Conservation (phyloP, 2,329 filamentous ascomycete genomes). For the Clonostachys solani region DNA sequence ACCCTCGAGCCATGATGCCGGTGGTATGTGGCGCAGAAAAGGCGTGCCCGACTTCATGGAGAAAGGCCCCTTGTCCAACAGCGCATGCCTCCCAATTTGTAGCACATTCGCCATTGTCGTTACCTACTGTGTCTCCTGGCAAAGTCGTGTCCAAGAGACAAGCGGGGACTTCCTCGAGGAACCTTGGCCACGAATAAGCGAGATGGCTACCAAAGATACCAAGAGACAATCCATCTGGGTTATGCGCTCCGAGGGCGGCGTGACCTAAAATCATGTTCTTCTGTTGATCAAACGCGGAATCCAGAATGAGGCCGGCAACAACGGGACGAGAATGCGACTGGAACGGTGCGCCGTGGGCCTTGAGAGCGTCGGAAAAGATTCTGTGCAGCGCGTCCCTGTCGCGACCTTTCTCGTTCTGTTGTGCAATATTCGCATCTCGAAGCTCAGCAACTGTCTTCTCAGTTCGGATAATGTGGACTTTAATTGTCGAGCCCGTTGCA, state of each 20-base stretch:
- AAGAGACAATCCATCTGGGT: constrained; percentile 54
- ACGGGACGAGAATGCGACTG: constrained; percentile 44
- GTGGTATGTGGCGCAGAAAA: constrained; percentile 66
- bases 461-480: constrained; percentile 63
- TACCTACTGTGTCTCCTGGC: constrained; percentile 29
- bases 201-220: constrained; percentile 70
- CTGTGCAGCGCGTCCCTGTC: constrained; percentile 50
- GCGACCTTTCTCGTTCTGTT: constrained; percentile 54
- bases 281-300: constrained; percentile 61
- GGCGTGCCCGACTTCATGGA: constrained; percentile 68
- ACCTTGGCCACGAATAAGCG: constrained; percentile 66
- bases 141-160: constrained; percentile 35
- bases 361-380: constrained; percentile 36
- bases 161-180: constrained; percentile 59
- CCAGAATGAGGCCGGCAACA: constrained; percentile 66
- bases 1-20: constrained; percentile 56
- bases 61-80: constrained; percentile 62
- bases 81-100: constrained; percentile 40
- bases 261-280: constrained; percentile 59
- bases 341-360: constrained; percentile 29
- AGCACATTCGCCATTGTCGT: constrained; percentile 34
- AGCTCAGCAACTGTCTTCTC: constrained; percentile 65
- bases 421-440: constrained; percentile 57
- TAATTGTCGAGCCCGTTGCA: constrained; percentile 35
- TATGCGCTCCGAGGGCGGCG: constrained; percentile 53